phyloP scores from a whole-genome alignment of 139 green algal genomes.

The Tetradesmus obliquus region DNA sequence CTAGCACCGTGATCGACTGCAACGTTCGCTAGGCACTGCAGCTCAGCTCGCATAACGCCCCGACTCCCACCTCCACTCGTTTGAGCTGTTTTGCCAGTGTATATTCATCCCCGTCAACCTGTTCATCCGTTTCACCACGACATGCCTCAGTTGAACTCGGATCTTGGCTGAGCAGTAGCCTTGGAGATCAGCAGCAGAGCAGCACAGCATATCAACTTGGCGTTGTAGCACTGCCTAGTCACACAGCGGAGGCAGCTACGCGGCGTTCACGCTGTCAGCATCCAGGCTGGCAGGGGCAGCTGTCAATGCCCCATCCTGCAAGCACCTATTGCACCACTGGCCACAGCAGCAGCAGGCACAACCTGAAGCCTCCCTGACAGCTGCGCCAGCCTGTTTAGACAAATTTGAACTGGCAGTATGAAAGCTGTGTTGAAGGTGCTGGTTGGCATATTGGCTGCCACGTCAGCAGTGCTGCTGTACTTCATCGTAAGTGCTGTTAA shows the following conservation, averaged over 20 bases:
- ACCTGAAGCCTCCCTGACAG: not conserved
- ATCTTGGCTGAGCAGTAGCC: not conserved
- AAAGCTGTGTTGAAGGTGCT: not conserved
- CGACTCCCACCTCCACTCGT: too few relatives aligned
- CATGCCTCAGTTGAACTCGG: too few relatives aligned
- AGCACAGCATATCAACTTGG: not conserved
- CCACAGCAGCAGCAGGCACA: not conserved
- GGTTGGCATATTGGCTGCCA: not conserved
- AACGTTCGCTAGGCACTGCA: too few relatives aligned
- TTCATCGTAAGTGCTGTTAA: not conserved
- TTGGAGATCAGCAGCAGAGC: not conserved
- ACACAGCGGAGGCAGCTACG: not conserved
- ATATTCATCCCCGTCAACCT: too few relatives aligned
- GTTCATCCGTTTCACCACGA: too few relatives aligned
- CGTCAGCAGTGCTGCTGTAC: not conserved
- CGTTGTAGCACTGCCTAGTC: not conserved
- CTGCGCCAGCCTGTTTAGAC: not conserved
- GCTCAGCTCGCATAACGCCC: too few relatives aligned
- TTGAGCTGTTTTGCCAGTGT: too few relatives aligned
- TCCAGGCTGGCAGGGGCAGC: not conserved
- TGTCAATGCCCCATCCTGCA: not conserved
- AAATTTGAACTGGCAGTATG: not conserved
- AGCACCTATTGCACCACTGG: not conserved
- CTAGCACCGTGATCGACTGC: too few relatives aligned
- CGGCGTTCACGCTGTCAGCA: not conserved